Percentiles rank a stretch among this genome's conserved stretches.
These are phyloP conservation scores for Fabrea salina DNA, from an alignment of 169 alveolate species.

Conservation along the genomic window DNA sequence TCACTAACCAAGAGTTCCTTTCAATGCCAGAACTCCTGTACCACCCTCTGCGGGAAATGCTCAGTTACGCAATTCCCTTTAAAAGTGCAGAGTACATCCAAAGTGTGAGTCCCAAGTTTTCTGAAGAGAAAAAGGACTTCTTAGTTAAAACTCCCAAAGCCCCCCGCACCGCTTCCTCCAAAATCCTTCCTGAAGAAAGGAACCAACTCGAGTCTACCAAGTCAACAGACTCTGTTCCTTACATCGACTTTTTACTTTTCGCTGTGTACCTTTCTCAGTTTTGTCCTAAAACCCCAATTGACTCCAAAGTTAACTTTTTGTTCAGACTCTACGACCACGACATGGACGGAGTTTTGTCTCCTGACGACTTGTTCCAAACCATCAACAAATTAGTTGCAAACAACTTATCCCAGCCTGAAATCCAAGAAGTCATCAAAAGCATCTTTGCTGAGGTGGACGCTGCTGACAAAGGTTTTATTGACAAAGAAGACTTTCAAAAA, in stretches of 20 bases:
- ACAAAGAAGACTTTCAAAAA: constrained; percentile 19
- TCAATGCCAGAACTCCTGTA: constrained; percentile 9
- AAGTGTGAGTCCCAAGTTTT: background rate
- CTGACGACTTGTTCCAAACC: background rate
- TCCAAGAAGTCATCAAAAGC: background rate
- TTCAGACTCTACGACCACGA: constrained; percentile 19
- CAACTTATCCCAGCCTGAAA: background rate
- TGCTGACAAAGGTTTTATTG: background rate
- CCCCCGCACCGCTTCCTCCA: background rate
- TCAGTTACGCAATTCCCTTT: background rate
- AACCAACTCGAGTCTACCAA: background rate
- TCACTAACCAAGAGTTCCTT: constrained; percentile 1
- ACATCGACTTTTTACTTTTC: background rate
- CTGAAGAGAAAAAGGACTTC: background rate
- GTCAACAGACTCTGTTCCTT: background rate
- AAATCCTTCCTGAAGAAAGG: background rate
- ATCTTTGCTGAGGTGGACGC: background rate
- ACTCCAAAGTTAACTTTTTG: constrained; percentile 9
- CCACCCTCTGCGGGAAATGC: background rate
- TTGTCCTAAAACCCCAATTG: constrained; percentile 23
- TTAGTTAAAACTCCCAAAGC: background rate
- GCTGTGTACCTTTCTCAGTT: constrained; percentile 1
- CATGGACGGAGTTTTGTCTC: background rate
- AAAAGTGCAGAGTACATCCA: background rate
- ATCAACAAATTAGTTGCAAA: background rate